Evolutionary conservation across 2,329 filamentous ascomycete genomes (phyloP), one percentile per base, ranked within the genome.

Genomic region (Phyllosticta ampelicida): DNA sequence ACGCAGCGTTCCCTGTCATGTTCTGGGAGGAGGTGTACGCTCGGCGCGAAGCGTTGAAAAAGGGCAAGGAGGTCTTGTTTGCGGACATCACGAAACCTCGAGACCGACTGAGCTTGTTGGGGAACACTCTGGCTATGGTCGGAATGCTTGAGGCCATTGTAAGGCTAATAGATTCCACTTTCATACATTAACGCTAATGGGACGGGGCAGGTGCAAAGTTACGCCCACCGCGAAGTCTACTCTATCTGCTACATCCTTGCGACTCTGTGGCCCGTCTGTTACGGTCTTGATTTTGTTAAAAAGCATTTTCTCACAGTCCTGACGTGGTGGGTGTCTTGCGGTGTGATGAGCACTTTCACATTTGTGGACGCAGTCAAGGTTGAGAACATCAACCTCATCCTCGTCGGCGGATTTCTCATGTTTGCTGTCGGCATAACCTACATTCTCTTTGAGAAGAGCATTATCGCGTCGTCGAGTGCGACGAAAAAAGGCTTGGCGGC

Each of bases 21-120:
- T 97, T 99, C 75, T 99, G 94, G 94, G 92, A 96, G 71, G 91
- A 96, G 67, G 89, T 96, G 0, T 92, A 86, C 71, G 88, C 89
- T 2, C 83, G 87, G 26, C 81, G 90, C 58, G 78, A 80, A 51
- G 88, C 88, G 49, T 71, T 96, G 11, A 67, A 74, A 5, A 80
- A 84, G 61, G 91, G 90, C 2, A 78, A 80, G 55, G 80, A 79
- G 62, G 78, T 82, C 54, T 75, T 97, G 9, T 85, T 96, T 63
- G 79, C 82, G 0, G 80, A 91, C 63, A 74, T 91, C 49, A 77
- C 80, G 57, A 84, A 86, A 0, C 74, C 80, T 26, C 75, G 78
- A 20, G 82, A 81, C 23, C 73, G 80, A 28, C 63, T 81, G 20
- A 79, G 81, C 26, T 77, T 96, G 48, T 65, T 78, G 0, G 62